Percentiles rank a stretch among this genome's conserved stretches.
Evolutionary conservation across 2,329 filamentous ascomycete genomes (phyloP).

Genomic region (Nannizziopsis barbatae): DNA sequence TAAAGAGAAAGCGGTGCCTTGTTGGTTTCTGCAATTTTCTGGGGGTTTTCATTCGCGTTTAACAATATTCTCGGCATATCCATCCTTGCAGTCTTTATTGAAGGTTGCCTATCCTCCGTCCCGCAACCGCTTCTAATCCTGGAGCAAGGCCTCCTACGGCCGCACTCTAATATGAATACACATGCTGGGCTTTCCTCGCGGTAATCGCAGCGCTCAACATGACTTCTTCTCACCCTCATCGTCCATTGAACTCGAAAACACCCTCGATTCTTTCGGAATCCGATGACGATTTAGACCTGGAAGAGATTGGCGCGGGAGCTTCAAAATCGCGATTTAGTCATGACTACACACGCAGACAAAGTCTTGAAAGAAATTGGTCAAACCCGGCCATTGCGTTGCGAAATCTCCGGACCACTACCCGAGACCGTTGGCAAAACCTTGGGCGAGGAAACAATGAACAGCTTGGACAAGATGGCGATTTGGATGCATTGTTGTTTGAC

Average conservation of each 20-base stretch:
- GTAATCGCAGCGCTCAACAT: not conserved
- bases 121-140: not conserved
- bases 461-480: constrained; percentile 52
- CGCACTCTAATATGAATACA: constrained; percentile 4
- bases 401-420: constrained; percentile 42
- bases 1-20: no score
- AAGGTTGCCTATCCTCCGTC: not conserved
- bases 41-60: not conserved
- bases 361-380: constrained; percentile 19
- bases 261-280: constrained; percentile 21
- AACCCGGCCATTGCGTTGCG: constrained; percentile 35
- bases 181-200: not conserved
- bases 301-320: constrained; percentile 36
- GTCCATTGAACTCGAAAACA: not conserved
- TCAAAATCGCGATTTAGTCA: constrained; percentile 17
- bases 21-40: no score
- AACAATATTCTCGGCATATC: not conserved
- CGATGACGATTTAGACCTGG: constrained; percentile 36
- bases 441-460: constrained; percentile 16
- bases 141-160: not conserved
- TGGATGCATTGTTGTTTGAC: constrained; percentile 55
- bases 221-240: constrained; percentile 1
- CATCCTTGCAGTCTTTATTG: not conserved
- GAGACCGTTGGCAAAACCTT: constrained; percentile 29
- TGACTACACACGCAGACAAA: constrained; percentile 14